These are phyloP conservation scores for Picea glauca DNA, from an alignment of 75 land plant genomes.

Conservation along the genomic window DNA sequence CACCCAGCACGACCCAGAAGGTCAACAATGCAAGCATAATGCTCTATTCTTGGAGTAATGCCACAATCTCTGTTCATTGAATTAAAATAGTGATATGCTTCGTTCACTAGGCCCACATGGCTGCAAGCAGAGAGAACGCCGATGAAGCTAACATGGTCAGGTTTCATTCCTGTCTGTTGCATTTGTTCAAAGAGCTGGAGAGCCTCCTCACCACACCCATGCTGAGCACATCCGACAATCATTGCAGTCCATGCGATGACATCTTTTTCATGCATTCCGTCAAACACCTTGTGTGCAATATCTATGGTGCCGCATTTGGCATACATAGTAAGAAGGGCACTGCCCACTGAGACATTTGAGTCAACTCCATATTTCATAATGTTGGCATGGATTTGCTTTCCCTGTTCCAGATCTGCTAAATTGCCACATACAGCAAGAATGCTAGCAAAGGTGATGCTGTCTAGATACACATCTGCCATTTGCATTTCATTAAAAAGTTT, in stretches of 20 bases:
- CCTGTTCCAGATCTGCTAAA: constrained; percentile 13
- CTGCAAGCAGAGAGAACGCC: constrained; percentile 20
- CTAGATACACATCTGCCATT: constrained; percentile 1
- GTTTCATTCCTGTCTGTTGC: constrained; percentile 1
- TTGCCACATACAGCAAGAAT: constrained; percentile 18
- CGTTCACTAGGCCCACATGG: constrained; percentile 19
- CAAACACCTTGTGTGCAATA: constrained; percentile 17
- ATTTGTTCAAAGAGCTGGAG: constrained; percentile 15
- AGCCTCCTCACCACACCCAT: constrained; percentile 22
- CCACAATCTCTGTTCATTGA: constrained; percentile 8
- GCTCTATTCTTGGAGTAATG: constrained; percentile 9
- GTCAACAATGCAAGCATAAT: constrained; percentile 18
- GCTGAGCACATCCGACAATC: constrained; percentile 20
- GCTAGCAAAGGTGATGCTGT: constrained; percentile 13
- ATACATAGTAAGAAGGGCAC: constrained; percentile 22
- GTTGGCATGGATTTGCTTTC: constrained; percentile 12
- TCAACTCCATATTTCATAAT: constrained; percentile 5
- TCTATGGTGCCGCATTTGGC: constrained; percentile 22
- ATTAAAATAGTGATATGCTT: constrained; percentile 4
- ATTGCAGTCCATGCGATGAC: constrained; percentile 26
- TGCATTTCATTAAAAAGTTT: constrained; percentile 21
- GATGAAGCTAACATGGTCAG: constrained; percentile 13
- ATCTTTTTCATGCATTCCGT: neutral
- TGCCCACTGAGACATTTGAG: constrained; percentile 15
- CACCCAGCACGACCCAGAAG: constrained; percentile 18